These are phyloP conservation scores for Aspergillus glaucus DNA, from an alignment of 2,329 filamentous ascomycete genomes.

Conservation along the genomic window DNA sequence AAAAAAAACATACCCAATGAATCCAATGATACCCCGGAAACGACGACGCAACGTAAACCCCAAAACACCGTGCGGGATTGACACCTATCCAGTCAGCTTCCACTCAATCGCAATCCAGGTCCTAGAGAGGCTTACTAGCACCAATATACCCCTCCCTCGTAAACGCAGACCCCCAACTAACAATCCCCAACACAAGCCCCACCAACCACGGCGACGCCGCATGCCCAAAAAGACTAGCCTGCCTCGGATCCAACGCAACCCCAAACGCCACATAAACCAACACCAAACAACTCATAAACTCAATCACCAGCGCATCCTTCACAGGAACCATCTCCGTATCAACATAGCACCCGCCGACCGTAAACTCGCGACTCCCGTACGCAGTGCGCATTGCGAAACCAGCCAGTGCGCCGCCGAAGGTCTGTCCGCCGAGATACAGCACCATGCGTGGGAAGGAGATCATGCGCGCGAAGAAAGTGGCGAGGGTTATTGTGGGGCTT, in stretches of 20 bases:
- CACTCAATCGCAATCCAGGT: slow-evolving; percentile 1
- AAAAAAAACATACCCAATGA: slow-evolving; percentile 17
- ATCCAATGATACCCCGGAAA: slow-evolving; percentile 34
- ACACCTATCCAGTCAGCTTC: slow-evolving; percentile 18
- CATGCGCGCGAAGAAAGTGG: slow-evolving; percentile 47
- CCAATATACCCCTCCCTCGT: slow-evolving; percentile 38
- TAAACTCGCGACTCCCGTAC: slow-evolving; percentile 22
- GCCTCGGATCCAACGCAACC: slow-evolving; percentile 49
- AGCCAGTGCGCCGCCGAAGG: slow-evolving; percentile 35
- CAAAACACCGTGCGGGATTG: slow-evolving; percentile 44
- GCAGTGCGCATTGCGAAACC: slow-evolving; percentile 31
- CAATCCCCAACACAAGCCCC: slow-evolving; percentile 34
- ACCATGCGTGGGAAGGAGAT: slow-evolving; percentile 45
- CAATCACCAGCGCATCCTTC: slow-evolving; percentile 42
- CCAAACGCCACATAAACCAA: slow-evolving; percentile 48
- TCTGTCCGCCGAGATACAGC: slow-evolving; percentile 44
- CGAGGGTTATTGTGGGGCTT: slow-evolving; percentile 50
- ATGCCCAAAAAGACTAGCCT: slow-evolving; percentile 45
- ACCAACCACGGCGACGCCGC: slow-evolving; percentile 46
- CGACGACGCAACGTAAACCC: slow-evolving; percentile 35
- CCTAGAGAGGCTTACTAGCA: slow-evolving; percentile 18
- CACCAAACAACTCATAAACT: slow-evolving; percentile 42
- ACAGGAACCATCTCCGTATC: slow-evolving; percentile 30
- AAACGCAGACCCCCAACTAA: slow-evolving; percentile 34
- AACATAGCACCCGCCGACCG: slow-evolving; percentile 35